Percentiles rank a stretch among this genome's conserved stretches.
These are phyloP conservation scores for Termitomyces sp. DNA, from an alignment of 768 basidiomycete species.

Conservation along the genomic window DNA sequence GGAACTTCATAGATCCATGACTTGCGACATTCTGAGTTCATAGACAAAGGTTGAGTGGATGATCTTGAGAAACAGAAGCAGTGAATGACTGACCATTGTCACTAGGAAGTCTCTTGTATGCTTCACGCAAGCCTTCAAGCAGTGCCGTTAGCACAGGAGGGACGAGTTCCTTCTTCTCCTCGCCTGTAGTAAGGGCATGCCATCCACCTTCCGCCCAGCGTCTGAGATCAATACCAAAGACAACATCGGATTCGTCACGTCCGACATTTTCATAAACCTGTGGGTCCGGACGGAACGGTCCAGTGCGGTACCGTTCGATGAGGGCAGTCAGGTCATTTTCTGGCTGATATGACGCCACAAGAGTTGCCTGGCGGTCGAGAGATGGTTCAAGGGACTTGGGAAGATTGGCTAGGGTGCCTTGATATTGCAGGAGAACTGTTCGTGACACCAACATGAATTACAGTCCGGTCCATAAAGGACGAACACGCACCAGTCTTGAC, in stretches of 20 bases:
- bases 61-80: background rate
- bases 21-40: slow-evolving; percentile 70
- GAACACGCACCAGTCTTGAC: slow-evolving; percentile 75
- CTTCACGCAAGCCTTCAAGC: slow-evolving; percentile 56
- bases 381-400: slow-evolving; percentile 65
- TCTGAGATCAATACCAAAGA: slow-evolving; percentile 89
- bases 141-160: slow-evolving; percentile 75
- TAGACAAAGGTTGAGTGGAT: background rate
- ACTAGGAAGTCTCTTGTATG: slow-evolving; percentile 56
- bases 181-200: slow-evolving; percentile 50
- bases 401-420: slow-evolving; percentile 71
- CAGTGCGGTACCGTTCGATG: slow-evolving; percentile 91
- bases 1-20: slow-evolving; percentile 96
- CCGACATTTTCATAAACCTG: slow-evolving; percentile 85
- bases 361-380: slow-evolving; percentile 65
- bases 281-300: slow-evolving; percentile 84
- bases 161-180: slow-evolving; percentile 56
- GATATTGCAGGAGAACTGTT: slow-evolving; percentile 80
- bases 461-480: background rate
- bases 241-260: slow-evolving; percentile 80
- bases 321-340: slow-evolving; percentile 83
- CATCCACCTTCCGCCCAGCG: slow-evolving; percentile 89
- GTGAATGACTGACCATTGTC: slow-evolving; percentile 52
- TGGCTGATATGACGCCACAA: slow-evolving; percentile 83
- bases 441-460: background rate